Base-by-base conservation (phyloP, 1,139 yeast species). In the Magnusiomyces tetraspermus region DNA sequence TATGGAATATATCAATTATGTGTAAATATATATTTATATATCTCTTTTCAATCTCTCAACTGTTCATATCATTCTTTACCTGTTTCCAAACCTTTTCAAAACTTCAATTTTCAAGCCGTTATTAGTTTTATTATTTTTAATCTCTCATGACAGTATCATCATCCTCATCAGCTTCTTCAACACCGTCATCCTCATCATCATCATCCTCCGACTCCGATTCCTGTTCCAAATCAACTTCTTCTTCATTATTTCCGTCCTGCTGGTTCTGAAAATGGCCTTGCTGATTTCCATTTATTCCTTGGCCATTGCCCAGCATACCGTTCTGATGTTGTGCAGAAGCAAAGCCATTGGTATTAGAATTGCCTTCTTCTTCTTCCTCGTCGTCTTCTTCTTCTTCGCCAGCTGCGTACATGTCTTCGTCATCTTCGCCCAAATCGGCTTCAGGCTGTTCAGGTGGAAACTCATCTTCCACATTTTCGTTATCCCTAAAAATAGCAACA, bases 381-480 rank as follows among this genome's bases (percentile, higher is more conserved):
- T 59, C 71, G 4, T 65, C 74, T 26, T 62, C 73, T 1, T 63
- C 72, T 21, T 67, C 75, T 26, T 60, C 75, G 17, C 62, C 66
- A 36, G 59, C 65, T 26, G 62, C 69, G 57, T 60, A 69, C 46
- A 55, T 65, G 43, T 61, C 69, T 31, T 63, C 72, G 33, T 64
- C 72, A 10, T 67, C 73, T 38, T 64, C 76, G 24, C 65, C 67
- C 21, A 69, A 74, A 19, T 78, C 83, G 1, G 74, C 80, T 19
- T 77, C 83, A 0, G 78, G 81, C 61, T 79, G 85, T 54, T 86
- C 95, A 3, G 71, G 94, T 71, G 95, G 96, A 62, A 80, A 85
- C 56, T 85, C 86, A 52, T 82, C 84, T 33, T 76, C 77, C 48
- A 74, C 78, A 17, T 76, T 83, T 48, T 76, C 83, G 55, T 76